phyloP scores from a whole-genome alignment of 2,329 filamentous ascomycete species.

The Botrytis elliptica region DNA sequence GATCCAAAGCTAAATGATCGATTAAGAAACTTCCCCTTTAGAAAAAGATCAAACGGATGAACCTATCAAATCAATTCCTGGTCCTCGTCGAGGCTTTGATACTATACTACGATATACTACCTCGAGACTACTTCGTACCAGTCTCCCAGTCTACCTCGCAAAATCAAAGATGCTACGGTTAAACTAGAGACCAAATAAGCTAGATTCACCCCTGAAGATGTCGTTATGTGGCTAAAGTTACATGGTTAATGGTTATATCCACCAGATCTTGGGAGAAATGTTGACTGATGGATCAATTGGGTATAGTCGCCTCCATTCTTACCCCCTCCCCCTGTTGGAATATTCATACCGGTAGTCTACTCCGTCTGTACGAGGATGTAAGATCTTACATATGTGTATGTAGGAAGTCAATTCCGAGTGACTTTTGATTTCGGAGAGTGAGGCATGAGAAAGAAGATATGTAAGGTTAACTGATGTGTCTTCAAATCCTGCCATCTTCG shows the following conservation, averaged over 20 bases:
- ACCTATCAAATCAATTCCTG: neutral
- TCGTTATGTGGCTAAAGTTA: conserved; percentile 6
- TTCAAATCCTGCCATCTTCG: neutral
- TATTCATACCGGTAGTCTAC: neutral
- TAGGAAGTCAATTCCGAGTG: neutral
- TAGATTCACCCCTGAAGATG: conserved; percentile 5
- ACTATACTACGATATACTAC: too few species aligned
- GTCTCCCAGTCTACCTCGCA: neutral
- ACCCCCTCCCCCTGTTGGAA: neutral
- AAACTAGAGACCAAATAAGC: neutral
- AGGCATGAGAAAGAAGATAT: neutral
- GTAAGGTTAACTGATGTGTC: neutral
- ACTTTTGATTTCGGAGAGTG: neutral
- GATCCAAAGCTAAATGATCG: neutral
- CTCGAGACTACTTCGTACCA: too few species aligned
- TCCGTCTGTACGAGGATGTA: too few species aligned
- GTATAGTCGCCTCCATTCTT: neutral
- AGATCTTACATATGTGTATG: neutral
- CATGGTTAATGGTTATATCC: neutral
- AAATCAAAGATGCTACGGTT: neutral
- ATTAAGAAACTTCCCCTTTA: neutral
- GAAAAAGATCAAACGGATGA: too few species aligned
- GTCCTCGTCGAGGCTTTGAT: neutral
- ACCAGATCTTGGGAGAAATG: conserved; percentile 9
- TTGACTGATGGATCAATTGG: neutral